Conservation (phyloP, 345 rosid species). For the Pugionium cornutum region DNA sequence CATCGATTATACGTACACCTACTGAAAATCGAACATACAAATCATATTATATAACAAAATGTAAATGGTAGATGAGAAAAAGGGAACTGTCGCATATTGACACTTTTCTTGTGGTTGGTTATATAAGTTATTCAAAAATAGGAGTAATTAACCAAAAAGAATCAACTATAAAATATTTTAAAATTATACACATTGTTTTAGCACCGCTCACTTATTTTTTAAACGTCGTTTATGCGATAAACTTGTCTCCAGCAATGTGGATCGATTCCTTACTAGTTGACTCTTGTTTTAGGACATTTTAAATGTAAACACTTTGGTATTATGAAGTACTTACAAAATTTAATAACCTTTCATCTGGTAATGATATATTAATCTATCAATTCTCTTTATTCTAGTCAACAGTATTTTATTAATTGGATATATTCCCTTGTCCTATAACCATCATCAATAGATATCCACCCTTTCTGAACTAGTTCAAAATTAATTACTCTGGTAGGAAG, state of each 20-base stretch:
- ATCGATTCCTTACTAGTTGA: constrained; percentile 39
- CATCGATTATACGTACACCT: not conserved
- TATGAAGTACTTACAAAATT: no score
- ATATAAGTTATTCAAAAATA: constrained; percentile 10
- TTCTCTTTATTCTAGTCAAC: constrained; percentile 33
- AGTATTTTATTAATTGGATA: constrained; percentile 2
- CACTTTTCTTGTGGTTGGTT: constrained; percentile 30
- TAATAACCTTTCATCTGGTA: not conserved
- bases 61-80: not conserved
- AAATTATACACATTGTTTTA: not conserved
- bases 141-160: constrained; percentile 1
- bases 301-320: constrained; percentile 24
- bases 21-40: no score
- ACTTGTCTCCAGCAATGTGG: constrained; percentile 35
- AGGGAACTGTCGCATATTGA: not conserved
- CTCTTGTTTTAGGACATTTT: constrained; percentile 20
- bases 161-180: not conserved
- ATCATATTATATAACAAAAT: not conserved
- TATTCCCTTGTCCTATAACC: constrained; percentile 12
- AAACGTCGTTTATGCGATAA: constrained; percentile 14
- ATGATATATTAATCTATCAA: constrained; percentile 14
- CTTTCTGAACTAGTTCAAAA: not conserved
- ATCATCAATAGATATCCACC: constrained; percentile 7
- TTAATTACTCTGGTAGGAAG: not conserved
- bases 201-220: constrained; percentile 5